A percentile compares a stretch with the other conserved stretches of the same genome.
These are phyloP conservation scores for Wallacemonas sp. DNA, from an alignment of 208 protist species.

Conservation along the genomic window DNA sequence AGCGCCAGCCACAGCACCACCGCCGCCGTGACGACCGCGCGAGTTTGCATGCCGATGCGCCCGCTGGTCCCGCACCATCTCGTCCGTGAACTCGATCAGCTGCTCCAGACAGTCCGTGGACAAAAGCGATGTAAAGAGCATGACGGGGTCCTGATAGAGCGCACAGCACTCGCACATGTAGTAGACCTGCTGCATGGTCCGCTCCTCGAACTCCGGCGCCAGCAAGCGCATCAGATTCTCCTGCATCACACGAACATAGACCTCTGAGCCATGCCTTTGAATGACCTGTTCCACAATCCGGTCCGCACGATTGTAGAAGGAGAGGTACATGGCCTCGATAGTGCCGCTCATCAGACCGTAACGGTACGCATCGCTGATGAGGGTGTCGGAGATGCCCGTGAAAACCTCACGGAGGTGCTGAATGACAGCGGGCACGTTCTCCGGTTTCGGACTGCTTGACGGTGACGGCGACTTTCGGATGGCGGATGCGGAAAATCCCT, in stretches of 20 bases:
- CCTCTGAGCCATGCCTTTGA: slow-evolving; percentile 25
- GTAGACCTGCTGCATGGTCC: slow-evolving; percentile 35
- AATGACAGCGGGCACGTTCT: slow-evolving; percentile 40
- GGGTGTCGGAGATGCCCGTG: slow-evolving; percentile 41
- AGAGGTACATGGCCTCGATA: slow-evolving; percentile 51
- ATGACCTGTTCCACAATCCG: slow-evolving; percentile 32
- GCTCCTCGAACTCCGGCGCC: slow-evolving; percentile 27
- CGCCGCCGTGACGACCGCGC: slow-evolving; percentile 12
- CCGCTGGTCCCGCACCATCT: slow-evolving; percentile 27
- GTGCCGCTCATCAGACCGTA: slow-evolving; percentile 44
- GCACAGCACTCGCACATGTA: slow-evolving; percentile 30
- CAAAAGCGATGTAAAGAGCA: slow-evolving; percentile 52
- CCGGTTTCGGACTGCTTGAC: slow-evolving; percentile 9
- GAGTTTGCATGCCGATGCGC: slow-evolving; percentile 17
- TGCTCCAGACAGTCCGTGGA: slow-evolving; percentile 38
- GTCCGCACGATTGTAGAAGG: slow-evolving; percentile 31
- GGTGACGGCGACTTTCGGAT: slow-evolving; percentile 4
- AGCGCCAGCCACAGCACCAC: slow-evolving; percentile 1
- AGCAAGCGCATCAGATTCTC: slow-evolving; percentile 42
- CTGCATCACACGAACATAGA: slow-evolving; percentile 40
- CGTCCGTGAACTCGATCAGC: slow-evolving; percentile 41
- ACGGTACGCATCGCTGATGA: slow-evolving; percentile 64
- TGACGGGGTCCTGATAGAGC: slow-evolving; percentile 20
- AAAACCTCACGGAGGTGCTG: slow-evolving; percentile 66
- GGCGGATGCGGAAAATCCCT: no score